Evolutionary conservation across 2,329 filamentous ascomycete species (phyloP), one percentile per base, ranked within the genome.

Genomic region (Phialophora macrospora): DNA sequence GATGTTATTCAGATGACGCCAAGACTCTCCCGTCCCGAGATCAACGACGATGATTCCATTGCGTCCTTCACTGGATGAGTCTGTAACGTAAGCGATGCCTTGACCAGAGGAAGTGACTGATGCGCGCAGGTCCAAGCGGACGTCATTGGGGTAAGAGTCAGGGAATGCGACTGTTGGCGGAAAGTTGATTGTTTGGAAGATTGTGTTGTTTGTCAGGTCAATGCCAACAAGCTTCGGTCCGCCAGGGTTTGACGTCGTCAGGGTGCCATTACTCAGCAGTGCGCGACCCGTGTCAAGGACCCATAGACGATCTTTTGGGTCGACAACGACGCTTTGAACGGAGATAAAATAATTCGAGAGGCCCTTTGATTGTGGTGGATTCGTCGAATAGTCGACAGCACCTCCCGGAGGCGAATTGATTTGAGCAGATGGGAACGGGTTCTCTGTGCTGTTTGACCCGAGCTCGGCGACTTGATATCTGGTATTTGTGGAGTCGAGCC

Each of bases 1-100:
- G 26, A 78, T 77, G 55, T 78, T 76, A 49, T 81, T 76, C 1
- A 85, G 76, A 65, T 84, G 83, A 2, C 83, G 74, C 82, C 54
- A 56, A 34, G 77, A 77, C 61, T 81, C 77, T 7, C 54, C 26
- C 0, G 79, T 79, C 6, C 79, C 80, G 6, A 84, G 79, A 64
- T 85, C 83, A 34, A 82, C 83, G 14, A 82, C 74, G 58, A 85
- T 75, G 61, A 85, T 79, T 3, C 79, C 83, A 61, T 82, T 84
- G 41, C 80, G 79, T 44, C 83, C 82, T 72, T 83, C 80, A 52
- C 72, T 71, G 54, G 77, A 80, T 38, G 78, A 81, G 69, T 85
- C 83, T 26, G 82, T 84, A 70, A 85, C 84, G 72, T 85, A 85
- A 0, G 82, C 82, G 14, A 84, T 71, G 20, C 83, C 83, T 30